Evolutionary conservation across 495 filamentous ascomycete genomes (phyloP).

Genomic region (Geopyxis carbonaria): DNA sequence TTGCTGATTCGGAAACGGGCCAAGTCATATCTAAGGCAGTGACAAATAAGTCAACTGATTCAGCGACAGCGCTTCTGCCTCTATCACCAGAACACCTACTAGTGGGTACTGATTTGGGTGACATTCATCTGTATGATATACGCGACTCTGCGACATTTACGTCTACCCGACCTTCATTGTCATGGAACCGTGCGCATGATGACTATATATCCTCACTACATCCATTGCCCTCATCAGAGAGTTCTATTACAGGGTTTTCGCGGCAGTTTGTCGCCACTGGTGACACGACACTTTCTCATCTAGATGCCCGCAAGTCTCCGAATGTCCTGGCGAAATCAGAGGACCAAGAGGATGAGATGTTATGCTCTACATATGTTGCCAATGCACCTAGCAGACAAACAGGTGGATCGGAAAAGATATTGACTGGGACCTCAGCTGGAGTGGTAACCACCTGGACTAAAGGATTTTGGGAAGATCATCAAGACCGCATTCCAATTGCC

Average conservation of each 20-base stretch:
- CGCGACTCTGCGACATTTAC: slow-evolving; percentile 43
- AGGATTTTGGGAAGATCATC: slow-evolving; percentile 85
- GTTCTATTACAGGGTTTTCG: slow-evolving; percentile 65
- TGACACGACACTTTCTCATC: slow-evolving; percentile 72
- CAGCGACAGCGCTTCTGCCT: slow-evolving; percentile 57
- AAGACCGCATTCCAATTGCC: slow-evolving; percentile 59
- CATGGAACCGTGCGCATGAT: slow-evolving; percentile 53
- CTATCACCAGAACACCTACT: slow-evolving; percentile 79
- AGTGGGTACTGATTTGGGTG: slow-evolving; percentile 75
- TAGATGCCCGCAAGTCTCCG: slow-evolving; percentile 50
- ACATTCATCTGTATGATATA: slow-evolving; percentile 78
- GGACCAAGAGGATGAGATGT: slow-evolving; percentile 82
- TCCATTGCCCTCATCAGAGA: slow-evolving; percentile 56
- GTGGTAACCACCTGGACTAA: slow-evolving; percentile 84
- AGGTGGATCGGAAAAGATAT: slow-evolving; percentile 53
- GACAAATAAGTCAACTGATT: slow-evolving; percentile 39
- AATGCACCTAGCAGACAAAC: slow-evolving; percentile 41
- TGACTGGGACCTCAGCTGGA: slow-evolving; percentile 63
- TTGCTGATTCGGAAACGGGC: slow-evolving; percentile 63
- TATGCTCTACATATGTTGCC: slow-evolving; percentile 57
- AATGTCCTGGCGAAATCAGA: slow-evolving; percentile 73
- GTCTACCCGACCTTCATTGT: slow-evolving; percentile 28
- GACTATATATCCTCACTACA: slow-evolving; percentile 87
- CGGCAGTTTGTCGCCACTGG: slow-evolving; percentile 91
- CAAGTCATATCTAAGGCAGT: slow-evolving; percentile 58